phyloP scores from a whole-genome alignment of 2,329 filamentous ascomycete genomes.

The Penicillium brasilianum region DNA sequence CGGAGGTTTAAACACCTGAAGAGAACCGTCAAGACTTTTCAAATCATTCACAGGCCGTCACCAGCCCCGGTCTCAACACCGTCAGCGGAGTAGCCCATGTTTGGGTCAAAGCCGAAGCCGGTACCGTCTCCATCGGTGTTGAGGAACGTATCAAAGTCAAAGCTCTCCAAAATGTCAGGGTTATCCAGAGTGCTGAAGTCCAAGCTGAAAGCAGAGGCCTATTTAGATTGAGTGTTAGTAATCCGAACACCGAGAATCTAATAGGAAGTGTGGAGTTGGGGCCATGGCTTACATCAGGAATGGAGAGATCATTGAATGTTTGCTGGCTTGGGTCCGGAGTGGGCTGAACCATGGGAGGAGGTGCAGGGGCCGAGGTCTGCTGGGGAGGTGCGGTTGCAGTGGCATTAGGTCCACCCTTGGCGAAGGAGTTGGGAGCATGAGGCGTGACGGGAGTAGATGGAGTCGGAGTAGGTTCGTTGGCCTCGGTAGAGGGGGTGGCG shows the following conservation, averaged over 20 bases:
- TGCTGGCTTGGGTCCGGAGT: constrained; percentile 41
- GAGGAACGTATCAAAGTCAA: constrained; percentile 71
- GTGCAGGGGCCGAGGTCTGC: constrained; percentile 44
- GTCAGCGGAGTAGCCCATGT: constrained; percentile 45
- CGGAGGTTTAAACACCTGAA: constrained; percentile 40
- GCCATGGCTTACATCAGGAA: constrained; percentile 43
- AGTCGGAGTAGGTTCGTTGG: constrained; percentile 53
- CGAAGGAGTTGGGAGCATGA: constrained; percentile 52
- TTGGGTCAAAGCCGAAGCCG: constrained; percentile 51
- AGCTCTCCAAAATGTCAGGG: constrained; percentile 57
- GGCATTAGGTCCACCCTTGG: constrained; percentile 45
- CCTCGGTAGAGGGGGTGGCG: constrained; percentile 52
- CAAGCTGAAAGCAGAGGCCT: constrained; percentile 45
- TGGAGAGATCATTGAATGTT: constrained; percentile 41
- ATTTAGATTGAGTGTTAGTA: constrained; percentile 24
- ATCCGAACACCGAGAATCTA: not conserved
- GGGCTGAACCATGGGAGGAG: constrained; percentile 42
- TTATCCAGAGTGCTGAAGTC: constrained; percentile 54
- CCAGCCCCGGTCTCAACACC: constrained; percentile 51
- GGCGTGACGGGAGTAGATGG: constrained; percentile 57
- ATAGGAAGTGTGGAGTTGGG: not conserved
- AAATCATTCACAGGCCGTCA: constrained; percentile 44
- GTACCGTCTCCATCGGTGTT: constrained; percentile 58
- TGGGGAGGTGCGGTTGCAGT: constrained; percentile 40
- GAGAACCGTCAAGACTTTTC: constrained; percentile 39